These are phyloP conservation scores for Apostasia shenzhenica DNA, from an alignment of 106 monocot genomes.

Conservation along the genomic window DNA sequence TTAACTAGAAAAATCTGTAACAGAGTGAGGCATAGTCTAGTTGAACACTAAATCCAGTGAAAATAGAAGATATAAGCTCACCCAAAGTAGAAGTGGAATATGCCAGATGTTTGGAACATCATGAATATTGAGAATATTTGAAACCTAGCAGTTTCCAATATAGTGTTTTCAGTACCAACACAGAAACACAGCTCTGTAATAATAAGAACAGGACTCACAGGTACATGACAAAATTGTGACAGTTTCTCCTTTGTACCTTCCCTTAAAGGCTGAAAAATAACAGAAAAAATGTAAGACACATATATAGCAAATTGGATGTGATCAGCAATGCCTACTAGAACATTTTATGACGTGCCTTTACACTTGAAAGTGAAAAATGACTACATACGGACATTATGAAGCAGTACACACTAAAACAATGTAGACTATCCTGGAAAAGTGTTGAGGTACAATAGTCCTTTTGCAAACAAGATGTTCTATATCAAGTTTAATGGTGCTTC, in stretches of 20 bases:
- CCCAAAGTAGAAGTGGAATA: constrained; percentile 40
- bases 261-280: constrained; percentile 27
- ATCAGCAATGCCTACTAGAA: no score
- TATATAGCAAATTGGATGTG: no score
- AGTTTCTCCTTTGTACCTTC: constrained; percentile 42
- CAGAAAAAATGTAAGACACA: no score
- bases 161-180: neutral
- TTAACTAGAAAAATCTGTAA: neutral
- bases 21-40: neutral
- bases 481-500: no score
- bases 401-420: no score
- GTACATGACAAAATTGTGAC: constrained; percentile 57
- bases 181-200: neutral
- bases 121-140: constrained; percentile 49
- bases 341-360: no score
- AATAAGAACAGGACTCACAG: constrained; percentile 18
- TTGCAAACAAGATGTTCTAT: no score
- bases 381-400: no score
- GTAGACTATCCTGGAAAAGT: no score
- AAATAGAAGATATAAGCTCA: neutral
- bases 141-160: constrained; percentile 13
- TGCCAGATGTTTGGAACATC: constrained; percentile 64
- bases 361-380: no score
- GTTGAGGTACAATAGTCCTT: no score
- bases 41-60: neutral